Evolutionary conservation across 1,139 yeast genomes (phyloP).

Genomic region (Zygotorulaspora mrakii): DNA sequence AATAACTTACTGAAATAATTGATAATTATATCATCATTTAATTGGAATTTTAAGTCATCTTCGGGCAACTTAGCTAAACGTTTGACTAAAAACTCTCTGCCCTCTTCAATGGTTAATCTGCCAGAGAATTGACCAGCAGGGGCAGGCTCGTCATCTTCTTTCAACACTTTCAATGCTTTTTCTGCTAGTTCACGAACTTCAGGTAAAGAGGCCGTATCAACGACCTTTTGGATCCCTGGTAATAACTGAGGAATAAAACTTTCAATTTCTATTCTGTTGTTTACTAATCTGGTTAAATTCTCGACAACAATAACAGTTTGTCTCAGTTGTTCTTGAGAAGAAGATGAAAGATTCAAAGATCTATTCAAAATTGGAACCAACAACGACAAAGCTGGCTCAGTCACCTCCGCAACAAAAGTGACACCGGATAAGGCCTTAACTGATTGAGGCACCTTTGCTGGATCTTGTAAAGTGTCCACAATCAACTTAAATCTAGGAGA

Average conservation of each 20-base stretch:
- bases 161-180: conserved; percentile 76
- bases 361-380: conserved; percentile 90
- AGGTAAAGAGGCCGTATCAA: conserved; percentile 87
- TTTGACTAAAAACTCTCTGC: conserved; percentile 45
- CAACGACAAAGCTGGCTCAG: conserved; percentile 88
- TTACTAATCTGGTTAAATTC: conserved; percentile 90
- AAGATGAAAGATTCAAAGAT: conserved; percentile 80
- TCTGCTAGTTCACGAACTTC: conserved; percentile 93
- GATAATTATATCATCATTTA: conserved; percentile 40
- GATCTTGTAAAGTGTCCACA: conserved; percentile 85
- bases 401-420: conserved; percentile 96
- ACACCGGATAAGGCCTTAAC: conserved; percentile 88
- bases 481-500: conserved; percentile 81
- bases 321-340: conserved; percentile 89
- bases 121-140: conserved; percentile 62
- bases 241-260: conserved; percentile 76
- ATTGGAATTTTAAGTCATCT: conserved; percentile 25
- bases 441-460: conserved; percentile 82
- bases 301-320: conserved; percentile 96
- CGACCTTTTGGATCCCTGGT: conserved; percentile 89
- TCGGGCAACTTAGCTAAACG: conserved; percentile 34
- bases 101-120: conserved; percentile 56
- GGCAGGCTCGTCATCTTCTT: conserved; percentile 67
- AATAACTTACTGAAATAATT: conserved; percentile 56
- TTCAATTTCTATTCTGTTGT: conserved; percentile 89